Conservation (phyloP, 495 filamentous ascomycete genomes). For the Penicillium antarcticum region DNA sequence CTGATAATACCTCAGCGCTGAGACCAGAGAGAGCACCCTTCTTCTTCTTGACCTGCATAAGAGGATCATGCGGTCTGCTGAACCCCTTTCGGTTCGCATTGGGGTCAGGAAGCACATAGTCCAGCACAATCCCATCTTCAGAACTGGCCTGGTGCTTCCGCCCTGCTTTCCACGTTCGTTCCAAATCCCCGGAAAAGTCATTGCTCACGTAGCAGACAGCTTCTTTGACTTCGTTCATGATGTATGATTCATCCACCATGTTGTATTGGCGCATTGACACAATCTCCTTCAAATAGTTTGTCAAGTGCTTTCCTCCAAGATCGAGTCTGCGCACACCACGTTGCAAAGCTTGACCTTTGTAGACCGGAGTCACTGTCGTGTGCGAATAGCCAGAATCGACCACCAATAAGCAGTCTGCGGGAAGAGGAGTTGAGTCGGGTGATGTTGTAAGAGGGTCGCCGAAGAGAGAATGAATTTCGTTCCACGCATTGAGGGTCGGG, state of each 20-base stretch:
- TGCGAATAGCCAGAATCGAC: constrained; percentile 93
- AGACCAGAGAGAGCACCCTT: constrained; percentile 50
- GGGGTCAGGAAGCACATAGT: constrained; percentile 93
- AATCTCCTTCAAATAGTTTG: constrained; percentile 89
- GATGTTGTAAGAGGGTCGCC: constrained; percentile 36
- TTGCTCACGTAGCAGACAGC: constrained; percentile 77
- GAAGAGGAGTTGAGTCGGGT: constrained; percentile 35
- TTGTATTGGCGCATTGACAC: constrained; percentile 89
- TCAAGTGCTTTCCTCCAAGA: constrained; percentile 87
- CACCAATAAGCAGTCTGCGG: constrained; percentile 79
- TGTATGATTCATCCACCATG: constrained; percentile 86
- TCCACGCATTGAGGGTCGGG: constrained; percentile 78
- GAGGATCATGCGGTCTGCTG: constrained; percentile 71
- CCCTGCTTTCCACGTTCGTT: constrained; percentile 79
- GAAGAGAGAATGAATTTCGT: constrained; percentile 67
- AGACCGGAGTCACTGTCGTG: constrained; percentile 85
- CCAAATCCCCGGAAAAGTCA: constrained; percentile 76
- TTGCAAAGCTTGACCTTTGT: constrained; percentile 77
- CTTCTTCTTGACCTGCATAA: constrained; percentile 55
- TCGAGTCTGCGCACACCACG: constrained; percentile 81
- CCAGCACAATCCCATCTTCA: constrained; percentile 74
- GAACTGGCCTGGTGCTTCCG: constrained; percentile 39
- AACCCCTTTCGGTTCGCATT: constrained; percentile 71
- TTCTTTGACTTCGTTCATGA: constrained; percentile 97
- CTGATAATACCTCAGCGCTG: constrained; percentile 54